These are phyloP conservation scores for Neofusicoccum cordaticola DNA, from an alignment of 2,329 filamentous ascomycete genomes.

Conservation along the genomic window DNA sequence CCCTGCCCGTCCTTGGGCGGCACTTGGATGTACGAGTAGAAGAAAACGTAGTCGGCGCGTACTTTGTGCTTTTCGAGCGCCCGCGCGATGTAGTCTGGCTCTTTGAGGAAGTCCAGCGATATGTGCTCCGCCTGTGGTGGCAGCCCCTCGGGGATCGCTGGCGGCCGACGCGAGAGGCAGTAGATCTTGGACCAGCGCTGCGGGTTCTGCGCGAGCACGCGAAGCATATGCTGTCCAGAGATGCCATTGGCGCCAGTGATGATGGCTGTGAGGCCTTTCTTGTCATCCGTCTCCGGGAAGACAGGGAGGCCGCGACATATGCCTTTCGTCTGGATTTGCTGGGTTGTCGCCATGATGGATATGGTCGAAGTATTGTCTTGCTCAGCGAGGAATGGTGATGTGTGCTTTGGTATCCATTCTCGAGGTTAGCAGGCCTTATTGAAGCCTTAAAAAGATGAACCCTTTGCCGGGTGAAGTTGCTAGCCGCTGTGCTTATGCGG, in stretches of 20 bases:
- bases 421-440: not conserved
- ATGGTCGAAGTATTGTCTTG: not conserved
- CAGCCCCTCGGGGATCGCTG: constrained; percentile 35
- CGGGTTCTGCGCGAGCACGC: constrained; percentile 46
- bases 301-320: constrained; percentile 53
- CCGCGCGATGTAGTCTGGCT: constrained; percentile 36
- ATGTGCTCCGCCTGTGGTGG: constrained; percentile 44
- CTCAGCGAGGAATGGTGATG: not conserved
- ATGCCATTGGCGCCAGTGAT: constrained; percentile 56
- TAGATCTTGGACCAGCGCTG: constrained; percentile 54
- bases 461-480: not conserved
- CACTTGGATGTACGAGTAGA: constrained; percentile 55
- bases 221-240: constrained; percentile 52
- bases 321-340: constrained; percentile 31
- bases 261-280: constrained; percentile 49
- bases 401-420: not conserved
- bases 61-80: constrained; percentile 34
- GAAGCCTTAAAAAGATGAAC: not conserved
- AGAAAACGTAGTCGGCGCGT: constrained; percentile 49
- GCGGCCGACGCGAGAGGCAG: constrained; percentile 47
- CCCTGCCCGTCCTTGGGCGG: constrained; percentile 44
- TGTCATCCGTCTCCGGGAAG: constrained; percentile 33
- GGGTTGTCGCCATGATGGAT: not conserved
- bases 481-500: not conserved
- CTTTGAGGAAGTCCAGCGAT: constrained; percentile 40